Evolutionary conservation across 768 basidiomycete genomes (phyloP).

Genomic region (Suillus weaverae): DNA sequence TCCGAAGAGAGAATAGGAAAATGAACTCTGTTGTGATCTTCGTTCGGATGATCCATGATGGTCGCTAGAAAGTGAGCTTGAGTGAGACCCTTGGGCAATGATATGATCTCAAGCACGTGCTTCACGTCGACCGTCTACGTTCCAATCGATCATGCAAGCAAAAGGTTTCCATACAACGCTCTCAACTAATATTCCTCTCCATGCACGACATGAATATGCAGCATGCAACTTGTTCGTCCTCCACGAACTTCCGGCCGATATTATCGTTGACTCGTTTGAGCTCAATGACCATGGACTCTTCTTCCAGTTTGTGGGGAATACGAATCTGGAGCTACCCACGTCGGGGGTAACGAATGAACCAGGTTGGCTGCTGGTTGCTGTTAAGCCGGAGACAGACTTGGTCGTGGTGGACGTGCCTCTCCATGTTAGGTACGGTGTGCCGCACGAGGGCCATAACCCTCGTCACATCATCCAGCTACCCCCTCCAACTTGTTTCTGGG

Average conservation of each 20-base stretch:
- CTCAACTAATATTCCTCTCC: slow-evolving; percentile 20
- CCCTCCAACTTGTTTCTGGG: slow-evolving; percentile 34
- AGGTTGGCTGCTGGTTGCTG: slow-evolving; percentile 32
- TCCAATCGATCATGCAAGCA: slow-evolving; percentile 20
- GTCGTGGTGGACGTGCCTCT: slow-evolving; percentile 38
- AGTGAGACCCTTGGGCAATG: neutral
- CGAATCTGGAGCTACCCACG: slow-evolving; percentile 46
- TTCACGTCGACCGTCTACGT: slow-evolving; percentile 1
- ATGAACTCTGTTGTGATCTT: slow-evolving; percentile 17
- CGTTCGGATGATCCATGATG: slow-evolving; percentile 11
- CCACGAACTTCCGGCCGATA: slow-evolving; percentile 36
- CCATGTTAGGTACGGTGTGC: slow-evolving; percentile 44
- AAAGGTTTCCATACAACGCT: slow-evolving; percentile 33
- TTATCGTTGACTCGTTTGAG: slow-evolving; percentile 49
- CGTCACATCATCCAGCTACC: slow-evolving; percentile 24
- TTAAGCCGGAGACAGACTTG: slow-evolving; percentile 16
- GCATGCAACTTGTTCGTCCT: slow-evolving; percentile 34
- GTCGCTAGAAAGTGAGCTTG: neutral
- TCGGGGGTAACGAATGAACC: slow-evolving; percentile 30
- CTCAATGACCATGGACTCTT: slow-evolving; percentile 33
- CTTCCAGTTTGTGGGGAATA: slow-evolving; percentile 37
- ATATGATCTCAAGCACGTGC: neutral
- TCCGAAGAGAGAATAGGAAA: slow-evolving; percentile 16
- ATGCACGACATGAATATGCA: slow-evolving; percentile 8
- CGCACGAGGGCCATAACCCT: slow-evolving; percentile 14